Conservation (phyloP, 208 protist species). For the Leishmania tropica region DNA sequence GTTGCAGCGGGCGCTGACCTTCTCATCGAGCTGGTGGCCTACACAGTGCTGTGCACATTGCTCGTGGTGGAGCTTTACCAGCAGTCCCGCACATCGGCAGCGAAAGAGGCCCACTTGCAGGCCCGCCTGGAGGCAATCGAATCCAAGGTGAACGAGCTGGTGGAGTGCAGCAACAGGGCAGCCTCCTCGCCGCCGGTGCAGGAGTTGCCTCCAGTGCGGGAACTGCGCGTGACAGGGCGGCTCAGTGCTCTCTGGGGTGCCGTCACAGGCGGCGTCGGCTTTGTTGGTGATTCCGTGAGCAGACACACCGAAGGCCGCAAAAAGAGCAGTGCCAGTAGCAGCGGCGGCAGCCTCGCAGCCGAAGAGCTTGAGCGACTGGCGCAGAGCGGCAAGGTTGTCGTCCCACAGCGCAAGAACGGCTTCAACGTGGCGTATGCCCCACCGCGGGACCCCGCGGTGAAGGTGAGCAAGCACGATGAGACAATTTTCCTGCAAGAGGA, state of each 20-base stretch:
- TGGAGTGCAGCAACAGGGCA: conserved; percentile 32
- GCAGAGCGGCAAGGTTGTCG: conserved; percentile 27
- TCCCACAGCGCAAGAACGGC: conserved; percentile 17
- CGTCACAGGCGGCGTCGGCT: conserved; percentile 21
- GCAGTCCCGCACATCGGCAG: conserved; percentile 44
- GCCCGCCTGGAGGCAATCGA: conserved; percentile 72
- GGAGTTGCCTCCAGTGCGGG: conserved; percentile 41
- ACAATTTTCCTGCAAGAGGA: conserved; percentile 37
- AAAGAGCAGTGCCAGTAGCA: background rate
- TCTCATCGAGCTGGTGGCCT: conserved; percentile 80
- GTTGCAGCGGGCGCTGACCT: conserved; percentile 78
- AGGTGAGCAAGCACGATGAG: conserved; percentile 56
- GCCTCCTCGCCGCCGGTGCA: conserved; percentile 23
- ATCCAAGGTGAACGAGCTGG: conserved; percentile 79
- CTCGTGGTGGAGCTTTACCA: conserved; percentile 71
- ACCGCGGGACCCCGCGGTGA: conserved; percentile 29
- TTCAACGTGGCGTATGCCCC: conserved; percentile 25
- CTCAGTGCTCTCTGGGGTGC: conserved; percentile 35
- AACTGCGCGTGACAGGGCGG: conserved; percentile 40
- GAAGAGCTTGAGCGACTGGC: conserved; percentile 18
- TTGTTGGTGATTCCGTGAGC: conserved; percentile 12
- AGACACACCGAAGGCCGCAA: background rate
- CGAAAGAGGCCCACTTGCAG: conserved; percentile 64
- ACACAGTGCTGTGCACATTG: conserved; percentile 61
- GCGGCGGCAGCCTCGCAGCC: background rate